Percentiles rank a stretch among this genome's conserved stretches.
phyloP scores from a whole-genome alignment of 75 land plant species.

The Gnetum montanum region DNA sequence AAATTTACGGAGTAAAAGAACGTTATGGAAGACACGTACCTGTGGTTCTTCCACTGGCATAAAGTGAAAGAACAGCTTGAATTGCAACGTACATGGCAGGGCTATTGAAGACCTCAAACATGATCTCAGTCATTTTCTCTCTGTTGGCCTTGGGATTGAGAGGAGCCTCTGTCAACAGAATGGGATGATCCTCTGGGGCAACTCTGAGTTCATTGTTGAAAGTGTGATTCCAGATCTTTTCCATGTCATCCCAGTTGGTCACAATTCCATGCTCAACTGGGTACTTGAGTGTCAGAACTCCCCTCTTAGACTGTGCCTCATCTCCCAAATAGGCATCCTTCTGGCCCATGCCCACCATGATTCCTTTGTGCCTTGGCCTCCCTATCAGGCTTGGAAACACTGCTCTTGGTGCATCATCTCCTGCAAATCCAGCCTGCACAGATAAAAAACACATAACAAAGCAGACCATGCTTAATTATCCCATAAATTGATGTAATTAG shows the following conservation, averaged over 20 bases:
- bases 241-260: conserved; percentile 27
- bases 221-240: conserved; percentile 37
- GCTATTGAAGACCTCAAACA: conserved; percentile 24
- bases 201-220: conserved; percentile 29
- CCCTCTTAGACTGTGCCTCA: conserved; percentile 25
- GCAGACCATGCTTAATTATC: too few relatives aligned
- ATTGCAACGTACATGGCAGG: conserved; percentile 28
- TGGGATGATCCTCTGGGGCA: conserved; percentile 17
- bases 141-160: conserved; percentile 40
- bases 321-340: conserved; percentile 29
- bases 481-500: too few relatives aligned
- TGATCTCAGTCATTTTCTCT: conserved; percentile 39
- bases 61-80: conserved; percentile 27
- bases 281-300: conserved; percentile 17
- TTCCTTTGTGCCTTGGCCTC: conserved; percentile 30
- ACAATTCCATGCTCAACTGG: conserved; percentile 19
- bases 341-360: conserved; percentile 45
- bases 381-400: conserved; percentile 29
- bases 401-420: conserved; percentile 38
- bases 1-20: too few relatives aligned
- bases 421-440: conserved; percentile 26
- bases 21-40: too few relatives aligned
- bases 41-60: conserved; percentile 13
- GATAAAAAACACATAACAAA: too few relatives aligned
- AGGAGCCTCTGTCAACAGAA: conserved; percentile 29